Base-by-base conservation (phyloP, 2,329 filamentous ascomycete genomes). In the Diaporthe longicolla region DNA sequence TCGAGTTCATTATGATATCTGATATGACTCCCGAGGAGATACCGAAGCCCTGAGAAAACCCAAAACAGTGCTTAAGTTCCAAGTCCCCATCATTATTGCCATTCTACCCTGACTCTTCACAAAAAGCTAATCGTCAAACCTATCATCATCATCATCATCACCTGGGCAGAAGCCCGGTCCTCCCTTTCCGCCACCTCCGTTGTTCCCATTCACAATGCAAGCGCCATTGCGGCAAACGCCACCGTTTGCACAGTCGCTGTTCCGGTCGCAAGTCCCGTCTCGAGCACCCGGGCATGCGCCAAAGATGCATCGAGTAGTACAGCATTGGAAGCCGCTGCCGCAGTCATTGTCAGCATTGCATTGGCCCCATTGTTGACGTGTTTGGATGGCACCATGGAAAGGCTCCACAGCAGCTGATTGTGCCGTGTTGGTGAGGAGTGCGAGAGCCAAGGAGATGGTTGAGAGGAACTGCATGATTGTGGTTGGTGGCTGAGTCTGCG, bases 241-340 rank as follows among this genome's bases (percentile, higher is more conserved):
- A 48, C 59, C 59, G 5, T 65, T 65, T 10, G 40, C 40, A 7
- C 59, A 65, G 10, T 65, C 40, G 59, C 59, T 65, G 43, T 65
- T 24, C 10, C 59, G 8, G 11, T 65, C 59, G 7, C 59, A 65
- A 3, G 59, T 32, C 5, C 59, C 59, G 19, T 65, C 40, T 1
- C 19, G 19, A 17, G 59, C 48, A 15, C 40, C 59, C 0, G 59
- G 59, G 2, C 59, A 65, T 5, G 40, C 7, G 4, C 59, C 59
- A 35, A 48, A 65, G 26, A 65, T 65, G 40, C 59, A 65, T 29
- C 59, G 59, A 2, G 59, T 32, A 9, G 59, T 65, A 32, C 59
- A 65, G 26, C 59, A 65, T 6, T 65, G 59, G 6, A 65, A 65
- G 3, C 59, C 59, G 59, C 59, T 65, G 26, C 59, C 59, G 19